These are phyloP conservation scores for Piloderma croceum DNA, from an alignment of 768 basidiomycete species.

Conservation along the genomic window DNA sequence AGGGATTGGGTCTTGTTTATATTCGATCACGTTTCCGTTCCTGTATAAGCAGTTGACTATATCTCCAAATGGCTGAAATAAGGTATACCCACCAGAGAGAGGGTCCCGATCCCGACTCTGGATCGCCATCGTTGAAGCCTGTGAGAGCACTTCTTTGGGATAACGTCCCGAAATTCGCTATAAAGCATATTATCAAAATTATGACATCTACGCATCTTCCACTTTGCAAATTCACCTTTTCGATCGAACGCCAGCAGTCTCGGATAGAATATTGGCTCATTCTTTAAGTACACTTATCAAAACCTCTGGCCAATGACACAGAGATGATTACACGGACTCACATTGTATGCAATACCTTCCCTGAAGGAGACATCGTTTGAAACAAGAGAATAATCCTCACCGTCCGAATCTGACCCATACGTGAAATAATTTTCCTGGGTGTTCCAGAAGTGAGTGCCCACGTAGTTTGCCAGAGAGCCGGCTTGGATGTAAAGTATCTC, in stretches of 20 bases:
- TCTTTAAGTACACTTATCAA: too few species aligned
- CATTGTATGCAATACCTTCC: constrained; percentile 49
- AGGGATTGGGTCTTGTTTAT: constrained; percentile 47
- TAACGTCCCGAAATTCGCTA: constrained; percentile 66
- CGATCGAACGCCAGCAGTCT: constrained; percentile 62
- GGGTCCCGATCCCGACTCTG: constrained; percentile 8
- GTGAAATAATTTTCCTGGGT: constrained; percentile 67
- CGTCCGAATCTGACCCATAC: constrained; percentile 40
- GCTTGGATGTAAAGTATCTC: constrained; percentile 80
- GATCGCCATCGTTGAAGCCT: constrained; percentile 24
- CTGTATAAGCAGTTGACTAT: constrained; percentile 25
- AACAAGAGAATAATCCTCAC: too few species aligned
- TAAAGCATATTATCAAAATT: constrained; percentile 2
- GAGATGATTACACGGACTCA: constrained; percentile 23
- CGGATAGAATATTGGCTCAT: constrained; percentile 49
- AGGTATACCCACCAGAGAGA: background rate
- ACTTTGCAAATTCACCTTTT: constrained; percentile 47
- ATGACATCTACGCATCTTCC: constrained; percentile 8
- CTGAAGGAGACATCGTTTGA: constrained; percentile 61
- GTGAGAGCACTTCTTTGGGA: constrained; percentile 37
- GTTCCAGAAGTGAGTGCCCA: constrained; percentile 80
- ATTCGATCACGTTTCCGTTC: constrained; percentile 44
- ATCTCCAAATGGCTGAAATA: background rate
- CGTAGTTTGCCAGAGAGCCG: constrained; percentile 58
- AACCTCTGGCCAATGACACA: constrained; percentile 11